Evolutionary conservation across 768 basidiomycete genomes (phyloP).

Genomic region (Atractiella rhizophila): DNA sequence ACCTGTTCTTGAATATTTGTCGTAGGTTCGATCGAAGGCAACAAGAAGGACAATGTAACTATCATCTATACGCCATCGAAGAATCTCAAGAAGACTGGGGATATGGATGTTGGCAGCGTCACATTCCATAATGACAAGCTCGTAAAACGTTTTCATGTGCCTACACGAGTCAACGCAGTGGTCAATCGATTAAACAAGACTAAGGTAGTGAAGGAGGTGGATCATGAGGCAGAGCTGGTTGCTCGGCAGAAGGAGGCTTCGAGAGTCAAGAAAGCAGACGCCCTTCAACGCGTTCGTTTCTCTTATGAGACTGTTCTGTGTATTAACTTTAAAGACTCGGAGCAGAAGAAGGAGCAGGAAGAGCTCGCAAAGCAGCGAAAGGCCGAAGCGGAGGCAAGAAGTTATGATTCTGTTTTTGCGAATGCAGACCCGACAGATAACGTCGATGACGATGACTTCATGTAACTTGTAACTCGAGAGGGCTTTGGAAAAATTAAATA

Average conservation of each 20-base stretch:
- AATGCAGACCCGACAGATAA: slow-evolving; percentile 1
- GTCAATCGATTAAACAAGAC: slow-evolving; percentile 89
- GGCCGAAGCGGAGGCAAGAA: slow-evolving; percentile 64
- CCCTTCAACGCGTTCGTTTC: slow-evolving; percentile 38
- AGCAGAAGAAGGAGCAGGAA: slow-evolving; percentile 49
- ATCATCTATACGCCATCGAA: slow-evolving; percentile 81
- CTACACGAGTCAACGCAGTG: slow-evolving; percentile 58
- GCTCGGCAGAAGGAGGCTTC: slow-evolving; percentile 34
- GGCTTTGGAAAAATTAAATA: too few relatives aligned
- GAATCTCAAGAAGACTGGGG: slow-evolving; percentile 94
- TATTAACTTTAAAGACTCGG: not conserved
- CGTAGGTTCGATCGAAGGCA: slow-evolving; percentile 31
- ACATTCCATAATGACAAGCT: slow-evolving; percentile 77
- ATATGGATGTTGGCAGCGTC: slow-evolving; percentile 91
- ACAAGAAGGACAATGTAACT: slow-evolving; percentile 80
- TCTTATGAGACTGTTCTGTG: not conserved
- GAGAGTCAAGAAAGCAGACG: slow-evolving; percentile 35
- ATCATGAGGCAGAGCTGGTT: slow-evolving; percentile 68
- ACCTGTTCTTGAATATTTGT: not conserved
- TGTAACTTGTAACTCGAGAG: too few relatives aligned
- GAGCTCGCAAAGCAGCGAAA: slow-evolving; percentile 51
- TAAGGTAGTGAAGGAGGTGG: slow-evolving; percentile 35
- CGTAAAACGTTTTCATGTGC: slow-evolving; percentile 58
- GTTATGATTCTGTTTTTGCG: slow-evolving; percentile 34
- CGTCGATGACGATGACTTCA: slow-evolving; percentile 12